A percentile compares a stretch with the other conserved stretches of the same genome.
phyloP scores from a whole-genome alignment of 2,329 filamentous ascomycete species.

The Neodidymelliopsis sp. region DNA sequence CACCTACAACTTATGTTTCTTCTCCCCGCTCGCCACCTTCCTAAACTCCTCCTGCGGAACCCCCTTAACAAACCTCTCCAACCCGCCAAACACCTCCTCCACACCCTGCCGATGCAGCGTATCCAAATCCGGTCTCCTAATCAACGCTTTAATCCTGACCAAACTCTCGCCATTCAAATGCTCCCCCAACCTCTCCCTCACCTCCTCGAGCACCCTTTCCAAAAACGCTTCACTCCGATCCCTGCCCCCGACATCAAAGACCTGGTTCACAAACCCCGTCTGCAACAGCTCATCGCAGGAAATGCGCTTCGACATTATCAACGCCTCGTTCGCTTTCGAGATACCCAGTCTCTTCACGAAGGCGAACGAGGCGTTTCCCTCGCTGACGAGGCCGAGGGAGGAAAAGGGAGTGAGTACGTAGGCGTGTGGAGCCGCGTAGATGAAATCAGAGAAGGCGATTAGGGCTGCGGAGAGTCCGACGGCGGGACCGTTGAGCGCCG shows the following conservation, averaged over 20 bases:
- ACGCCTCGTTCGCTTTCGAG: conserved; percentile 85
- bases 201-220: conserved; percentile 75
- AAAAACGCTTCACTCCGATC: conserved; percentile 80
- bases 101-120: conserved; percentile 79
- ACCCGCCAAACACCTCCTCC: conserved; percentile 82
- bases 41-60: conserved; percentile 88
- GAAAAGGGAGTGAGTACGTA: conserved; percentile 93
- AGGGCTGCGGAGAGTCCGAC: conserved; percentile 88
- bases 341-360: conserved; percentile 83
- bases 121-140: conserved; percentile 76
- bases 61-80: conserved; percentile 80
- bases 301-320: conserved; percentile 88
- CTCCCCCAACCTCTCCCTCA: conserved; percentile 79
- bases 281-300: conserved; percentile 74
- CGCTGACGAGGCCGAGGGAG: conserved; percentile 86
- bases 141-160: conserved; percentile 83
- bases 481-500: conserved; percentile 89
- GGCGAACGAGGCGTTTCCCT: conserved; percentile 81
- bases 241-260: conserved; percentile 68
- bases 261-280: conserved; percentile 84
- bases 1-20: conserved; percentile 95
- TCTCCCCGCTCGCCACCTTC: conserved; percentile 84
- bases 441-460: conserved; percentile 85
- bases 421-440: conserved; percentile 80
- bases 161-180: conserved; percentile 83